Conservation (phyloP, 495 filamentous ascomycete genomes). For the Penicillium egyptiacum region DNA sequence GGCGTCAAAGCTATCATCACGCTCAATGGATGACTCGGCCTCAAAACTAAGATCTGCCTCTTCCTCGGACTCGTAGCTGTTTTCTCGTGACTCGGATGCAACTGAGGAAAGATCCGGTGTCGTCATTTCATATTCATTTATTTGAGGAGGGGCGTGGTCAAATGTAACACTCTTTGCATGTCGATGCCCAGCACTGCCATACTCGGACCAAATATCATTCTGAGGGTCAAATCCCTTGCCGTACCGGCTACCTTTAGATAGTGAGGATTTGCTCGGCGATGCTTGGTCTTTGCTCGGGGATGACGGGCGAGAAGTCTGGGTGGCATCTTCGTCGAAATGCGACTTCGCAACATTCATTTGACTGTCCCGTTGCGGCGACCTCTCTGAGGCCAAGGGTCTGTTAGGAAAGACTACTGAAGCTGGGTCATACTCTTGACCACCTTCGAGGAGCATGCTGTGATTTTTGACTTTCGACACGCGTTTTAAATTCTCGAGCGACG, state of each 20-base stretch:
- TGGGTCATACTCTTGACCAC: conserved; percentile 87
- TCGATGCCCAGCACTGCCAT: conserved; percentile 61
- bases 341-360: conserved; percentile 58
- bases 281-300: conserved; percentile 72
- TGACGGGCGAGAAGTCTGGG: conserved; percentile 44
- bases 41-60: conserved; percentile 72
- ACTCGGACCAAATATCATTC: conserved; percentile 65
- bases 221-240: conserved; percentile 69
- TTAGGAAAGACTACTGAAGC: conserved; percentile 70
- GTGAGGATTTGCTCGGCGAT: conserved; percentile 84
- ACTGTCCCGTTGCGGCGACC: conserved; percentile 56
- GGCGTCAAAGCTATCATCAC: conserved; percentile 90
- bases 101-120: conserved; percentile 91
- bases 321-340: conserved; percentile 33
- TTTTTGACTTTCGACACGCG: conserved; percentile 93
- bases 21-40: conserved; percentile 61
- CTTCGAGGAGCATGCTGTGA: conserved; percentile 89
- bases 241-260: conserved; percentile 68
- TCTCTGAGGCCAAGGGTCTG: conserved; percentile 67
- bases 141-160: conserved; percentile 85
- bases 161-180: conserved; percentile 97
- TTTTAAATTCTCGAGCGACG: conserved; percentile 91
- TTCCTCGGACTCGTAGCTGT: conserved; percentile 85
- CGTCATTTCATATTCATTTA: conserved; percentile 97
- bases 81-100: conserved; percentile 82